phyloP scores from a whole-genome alignment of 2,329 filamentous ascomycete species.

The Domatiomyces globalis region DNA sequence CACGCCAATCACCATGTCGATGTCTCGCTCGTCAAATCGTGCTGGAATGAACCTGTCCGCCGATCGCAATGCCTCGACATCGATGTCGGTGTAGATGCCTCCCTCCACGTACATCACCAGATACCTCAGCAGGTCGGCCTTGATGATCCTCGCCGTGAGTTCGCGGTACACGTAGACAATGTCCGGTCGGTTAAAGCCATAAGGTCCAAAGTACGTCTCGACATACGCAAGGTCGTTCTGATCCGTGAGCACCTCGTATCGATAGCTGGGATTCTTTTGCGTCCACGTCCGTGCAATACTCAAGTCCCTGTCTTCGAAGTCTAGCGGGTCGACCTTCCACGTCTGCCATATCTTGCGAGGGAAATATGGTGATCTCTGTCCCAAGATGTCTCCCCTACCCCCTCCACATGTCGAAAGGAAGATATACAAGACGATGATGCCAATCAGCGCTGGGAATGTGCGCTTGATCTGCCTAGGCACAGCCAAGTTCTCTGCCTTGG shows the following conservation, averaged over 20 bases:
- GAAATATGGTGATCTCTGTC: conserved; percentile 27
- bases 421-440: conserved; percentile 32
- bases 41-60: conserved; percentile 48
- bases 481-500: conserved; percentile 1
- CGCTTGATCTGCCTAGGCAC: conserved; percentile 38
- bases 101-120: conserved; percentile 55
- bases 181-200: conserved; percentile 52
- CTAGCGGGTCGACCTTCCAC: conserved; percentile 56
- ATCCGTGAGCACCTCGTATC: conserved; percentile 58
- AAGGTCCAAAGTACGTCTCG: conserved; percentile 51
- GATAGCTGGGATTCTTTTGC: conserved; percentile 49
- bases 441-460: conserved; percentile 34
- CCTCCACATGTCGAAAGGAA: conserved; percentile 29
- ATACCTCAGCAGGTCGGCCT: conserved; percentile 52
- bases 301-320: conserved; percentile 51
- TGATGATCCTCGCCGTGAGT: conserved; percentile 50
- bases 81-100: conserved; percentile 46
- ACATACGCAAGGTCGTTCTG: conserved; percentile 54
- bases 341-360: conserved; percentile 63
- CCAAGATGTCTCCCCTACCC: conserved; percentile 16
- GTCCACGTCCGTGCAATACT: conserved; percentile 50
- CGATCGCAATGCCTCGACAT: conserved; percentile 42
- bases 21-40: conserved; percentile 47
- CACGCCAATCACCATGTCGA: conserved; percentile 56
- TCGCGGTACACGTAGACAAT: conserved; percentile 48